Base-by-base conservation (phyloP, 257 asterid genomes). In the Fraxinus anomala region DNA sequence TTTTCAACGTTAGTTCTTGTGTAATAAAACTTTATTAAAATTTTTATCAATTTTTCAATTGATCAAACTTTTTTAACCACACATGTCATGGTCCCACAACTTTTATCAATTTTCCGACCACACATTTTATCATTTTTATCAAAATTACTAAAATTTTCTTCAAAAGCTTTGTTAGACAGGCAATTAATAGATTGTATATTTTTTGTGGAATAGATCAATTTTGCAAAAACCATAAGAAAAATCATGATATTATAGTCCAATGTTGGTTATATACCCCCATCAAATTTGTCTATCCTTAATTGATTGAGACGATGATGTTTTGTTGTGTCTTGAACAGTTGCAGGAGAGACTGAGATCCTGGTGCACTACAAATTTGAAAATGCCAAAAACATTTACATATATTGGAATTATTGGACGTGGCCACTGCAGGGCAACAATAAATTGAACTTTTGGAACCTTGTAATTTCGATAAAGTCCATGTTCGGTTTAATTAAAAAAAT, bases 321-420 rank as follows among this genome's bases (percentile, higher is more conserved):
- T 47, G 34, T 74, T 31, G n/a, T 75, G 82, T 78, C 67, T 56
- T 56, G 13, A n/a, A 56, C 67, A 56, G 4, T 56, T 56, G 31
- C 34, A 37, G 61, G n/a, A 10, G 34, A 3, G 59, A 70, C 3
- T 7, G 19, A 70, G 54, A 37, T 28, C 1, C 61, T 11, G 33
- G 19, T 39, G n/a, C 34, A n/a, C 10, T 39, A 42, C 61, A 21
- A 42, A 21, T 37, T 0, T 17, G 31, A 28, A 21, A 39, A 71
- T 10, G 61, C 75, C 59, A 71, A 71, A 40, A 21, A 19, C 14
- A 69, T 34, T 13, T 34, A 70, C 33, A 61, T 34, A 70, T 30
- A 16, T 76, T 81, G 86, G 88, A 87, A 72, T 66, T 47, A 79
- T 80, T 78, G 85, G 82, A 77, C 74, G 75, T 80, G 82, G 82